Conservation (phyloP, 352 stramenopile genomes). For the Saprolegnia parasitica region DNA sequence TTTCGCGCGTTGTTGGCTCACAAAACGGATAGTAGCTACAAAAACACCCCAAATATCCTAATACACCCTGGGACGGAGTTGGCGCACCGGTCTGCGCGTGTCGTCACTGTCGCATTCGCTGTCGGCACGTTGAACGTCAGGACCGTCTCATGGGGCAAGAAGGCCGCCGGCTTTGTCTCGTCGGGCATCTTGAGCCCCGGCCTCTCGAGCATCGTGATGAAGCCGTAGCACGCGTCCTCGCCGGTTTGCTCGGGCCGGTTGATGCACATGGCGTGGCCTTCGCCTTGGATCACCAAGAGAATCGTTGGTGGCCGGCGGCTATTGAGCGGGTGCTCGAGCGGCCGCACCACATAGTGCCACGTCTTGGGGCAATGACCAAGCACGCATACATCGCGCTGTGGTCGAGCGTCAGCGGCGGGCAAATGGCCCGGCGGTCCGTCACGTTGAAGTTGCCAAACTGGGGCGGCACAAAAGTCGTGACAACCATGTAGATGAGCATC, state of each 20-base stretch:
- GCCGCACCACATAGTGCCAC: constrained; percentile 55
- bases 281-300: constrained; percentile 43
- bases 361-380: constrained; percentile 41
- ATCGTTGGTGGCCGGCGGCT: constrained; percentile 80
- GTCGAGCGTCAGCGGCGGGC: constrained; percentile 44
- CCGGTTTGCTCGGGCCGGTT: constrained; percentile 91
- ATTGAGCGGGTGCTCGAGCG: constrained; percentile 87
- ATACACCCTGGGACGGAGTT: too few species aligned
- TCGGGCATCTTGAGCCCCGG: constrained; percentile 47
- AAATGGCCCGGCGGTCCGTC: constrained; percentile 68
- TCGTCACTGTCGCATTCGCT: constrained; percentile 83
- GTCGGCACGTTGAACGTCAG: constrained; percentile 77
- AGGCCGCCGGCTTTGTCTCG: constrained; percentile 50
- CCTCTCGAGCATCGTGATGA: constrained; percentile 79
- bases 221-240: constrained; percentile 80
- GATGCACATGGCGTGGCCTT: constrained; percentile 31
- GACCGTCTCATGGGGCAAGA: constrained; percentile 73
- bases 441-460: constrained; percentile 91
- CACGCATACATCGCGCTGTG: constrained; percentile 45
- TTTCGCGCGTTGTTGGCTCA: constrained; percentile 85
- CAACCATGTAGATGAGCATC: constrained; percentile 87
- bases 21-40: constrained; percentile 86
- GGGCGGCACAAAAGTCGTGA: constrained; percentile 87
- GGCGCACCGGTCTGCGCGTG: constrained; percentile 58
- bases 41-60: too few species aligned